Evolutionary conservation across 176 grass and related monocot species (phyloP).

Genomic region (Puya raimondii): DNA sequence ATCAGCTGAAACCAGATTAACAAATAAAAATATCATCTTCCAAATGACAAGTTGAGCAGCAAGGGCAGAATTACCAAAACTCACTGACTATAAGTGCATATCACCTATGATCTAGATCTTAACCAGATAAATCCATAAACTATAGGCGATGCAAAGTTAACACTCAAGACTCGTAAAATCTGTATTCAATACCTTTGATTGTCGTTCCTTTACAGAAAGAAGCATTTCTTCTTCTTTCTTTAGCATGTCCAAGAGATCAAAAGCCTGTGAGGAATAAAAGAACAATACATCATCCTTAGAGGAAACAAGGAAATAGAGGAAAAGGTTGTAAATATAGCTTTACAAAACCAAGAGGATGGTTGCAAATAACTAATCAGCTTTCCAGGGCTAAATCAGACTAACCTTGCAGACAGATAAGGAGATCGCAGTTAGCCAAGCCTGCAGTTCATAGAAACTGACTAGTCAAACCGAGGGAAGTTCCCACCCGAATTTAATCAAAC

Average conservation of each 20-base stretch:
- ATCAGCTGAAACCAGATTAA: too few species aligned
- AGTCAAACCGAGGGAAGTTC: conserved; percentile 4
- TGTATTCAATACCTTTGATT: conserved; percentile 38
- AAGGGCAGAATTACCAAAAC: too few species aligned
- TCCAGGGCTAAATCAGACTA: conserved; percentile 7
- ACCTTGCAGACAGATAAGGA: conserved; percentile 77
- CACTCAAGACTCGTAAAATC: neutral
- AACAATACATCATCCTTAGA: neutral
- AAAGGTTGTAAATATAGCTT: neutral
- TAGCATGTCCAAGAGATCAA: conserved; percentile 91
- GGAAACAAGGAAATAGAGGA: conserved; percentile 7
- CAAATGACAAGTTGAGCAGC: too few species aligned
- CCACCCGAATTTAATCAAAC: neutral
- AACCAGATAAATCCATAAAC: too few species aligned
- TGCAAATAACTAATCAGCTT: neutral
- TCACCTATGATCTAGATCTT: too few species aligned
- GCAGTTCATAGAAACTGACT: conserved; percentile 22
- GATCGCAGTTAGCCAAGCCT: conserved; percentile 67
- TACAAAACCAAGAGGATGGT: neutral
- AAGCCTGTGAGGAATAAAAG: conserved; percentile 27
- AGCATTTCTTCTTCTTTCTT: conserved; percentile 91
- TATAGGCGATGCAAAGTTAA: too few species aligned
- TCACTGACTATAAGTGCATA: too few species aligned
- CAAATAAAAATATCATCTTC: too few species aligned
- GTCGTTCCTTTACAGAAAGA: conserved; percentile 60